phyloP scores from a whole-genome alignment of 2,329 filamentous ascomycete genomes.

The Ramichloridium luteum region DNA sequence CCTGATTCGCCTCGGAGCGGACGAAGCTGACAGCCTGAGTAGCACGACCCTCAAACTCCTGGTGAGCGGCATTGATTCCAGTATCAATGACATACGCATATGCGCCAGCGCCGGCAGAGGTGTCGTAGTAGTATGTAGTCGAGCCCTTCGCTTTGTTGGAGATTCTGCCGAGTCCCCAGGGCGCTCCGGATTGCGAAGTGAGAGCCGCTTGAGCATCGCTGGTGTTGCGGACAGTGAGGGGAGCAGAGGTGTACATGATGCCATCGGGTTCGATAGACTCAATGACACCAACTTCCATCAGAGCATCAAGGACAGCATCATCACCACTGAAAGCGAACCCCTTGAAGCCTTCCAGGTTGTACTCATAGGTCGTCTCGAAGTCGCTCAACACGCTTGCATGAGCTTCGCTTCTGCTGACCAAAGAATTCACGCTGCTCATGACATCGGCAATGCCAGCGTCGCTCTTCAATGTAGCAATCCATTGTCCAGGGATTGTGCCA shows the following conservation, averaged over 20 bases:
- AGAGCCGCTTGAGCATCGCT: slow-evolving; percentile 4
- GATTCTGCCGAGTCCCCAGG: slow-evolving; percentile 15
- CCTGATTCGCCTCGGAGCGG: slow-evolving; percentile 25
- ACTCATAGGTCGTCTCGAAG: no score
- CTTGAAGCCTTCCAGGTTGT: slow-evolving; percentile 26
- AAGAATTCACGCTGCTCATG: no score
- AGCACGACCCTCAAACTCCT: slow-evolving; percentile 27
- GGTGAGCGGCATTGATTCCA: slow-evolving; percentile 17
- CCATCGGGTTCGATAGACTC: slow-evolving; percentile 31
- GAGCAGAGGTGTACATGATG: slow-evolving; percentile 23
- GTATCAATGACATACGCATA: slow-evolving; percentile 15
- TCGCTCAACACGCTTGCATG: no score
- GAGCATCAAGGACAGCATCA: slow-evolving; percentile 22
- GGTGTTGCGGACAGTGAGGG: slow-evolving; percentile 3
- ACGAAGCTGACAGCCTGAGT: slow-evolving; percentile 12
- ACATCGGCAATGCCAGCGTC: no score
- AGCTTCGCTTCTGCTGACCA: no score
- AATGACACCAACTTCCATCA: slow-evolving; percentile 21
- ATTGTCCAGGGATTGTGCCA: no score
- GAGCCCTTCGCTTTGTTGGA: slow-evolving; percentile 13
- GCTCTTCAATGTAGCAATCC: no score
- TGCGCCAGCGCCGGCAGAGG: slow-evolving; percentile 16
- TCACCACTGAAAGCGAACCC: slow-evolving; percentile 28
- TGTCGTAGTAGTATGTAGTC: slow-evolving; percentile 11
- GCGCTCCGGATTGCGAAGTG: slow-evolving; percentile 8